Base-by-base conservation (phyloP, 768 basidiomycete genomes). In the Suillus occidentalis region DNA sequence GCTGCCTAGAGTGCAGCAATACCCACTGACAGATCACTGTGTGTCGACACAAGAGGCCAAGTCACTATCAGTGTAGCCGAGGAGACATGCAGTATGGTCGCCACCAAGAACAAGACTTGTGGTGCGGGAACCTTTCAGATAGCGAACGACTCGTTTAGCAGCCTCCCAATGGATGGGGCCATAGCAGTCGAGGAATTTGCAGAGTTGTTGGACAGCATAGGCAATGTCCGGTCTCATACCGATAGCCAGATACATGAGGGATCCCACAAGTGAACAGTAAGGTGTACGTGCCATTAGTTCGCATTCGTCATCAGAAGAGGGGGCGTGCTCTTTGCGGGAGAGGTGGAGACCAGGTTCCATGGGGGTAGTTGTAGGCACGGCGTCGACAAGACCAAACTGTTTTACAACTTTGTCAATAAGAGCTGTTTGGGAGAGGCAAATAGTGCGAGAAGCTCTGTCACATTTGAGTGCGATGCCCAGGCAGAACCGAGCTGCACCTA, bases 391-490 rank as follows among this genome's bases (percentile, higher is more conserved):
- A 2, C 70, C 66, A 37, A 68, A 62, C 4, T 58, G 9, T 25
- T 66, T 20, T 8, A 75, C 53, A 0, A 75, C 60, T 1, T 43
- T 36, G 10, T 69, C 65, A 28, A 66, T 60, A 0, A 63, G 42
- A 0, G 62, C 65, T 8, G 42, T 45, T 18, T 66, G 65, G 1
- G 57, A 63, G 0, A 66, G 57, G 1, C 3, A 13, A 0, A 66
- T 25, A 8, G 65, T 63, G 4, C 40, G 62, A 12, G n/a, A 69
- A 0, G 6, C 1, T 6, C 18, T 1, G 6, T 43, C 18, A 1
- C 77, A 70, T n/a, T 68, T 55, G 39, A 82, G 72, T 5, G 68
- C 71, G 22, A 84, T 79, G 0, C 83, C 80, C 0, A 84, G 55
- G 42, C 70, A 64, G 52, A 71, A 77, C 5, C 68, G 65, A 0